These are phyloP conservation scores for Claviceps purpurea DNA, from an alignment of 2,329 filamentous ascomycete species.

Conservation along the genomic window DNA sequence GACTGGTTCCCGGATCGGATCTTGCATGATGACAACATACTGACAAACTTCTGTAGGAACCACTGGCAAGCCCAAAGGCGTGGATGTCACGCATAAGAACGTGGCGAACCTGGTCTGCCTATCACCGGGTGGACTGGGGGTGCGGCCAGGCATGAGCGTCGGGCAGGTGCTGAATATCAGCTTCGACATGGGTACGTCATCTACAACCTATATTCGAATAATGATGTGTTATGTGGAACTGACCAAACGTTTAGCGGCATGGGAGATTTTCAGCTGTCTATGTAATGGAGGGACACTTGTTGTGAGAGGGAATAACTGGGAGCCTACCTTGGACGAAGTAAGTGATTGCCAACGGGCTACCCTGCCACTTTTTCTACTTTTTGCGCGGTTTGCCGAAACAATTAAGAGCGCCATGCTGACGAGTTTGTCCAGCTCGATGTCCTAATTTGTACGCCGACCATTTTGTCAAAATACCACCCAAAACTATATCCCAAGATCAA, in stretches of 20 bases:
- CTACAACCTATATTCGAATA: background rate
- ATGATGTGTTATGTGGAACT: slow-evolving; percentile 2
- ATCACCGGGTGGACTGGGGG: slow-evolving; percentile 36
- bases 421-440: slow-evolving; percentile 28
- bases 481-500: slow-evolving; percentile 36
- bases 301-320: slow-evolving; percentile 37
- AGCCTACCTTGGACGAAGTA: slow-evolving; percentile 31
- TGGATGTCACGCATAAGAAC: slow-evolving; percentile 42
- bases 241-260: slow-evolving; percentile 31
- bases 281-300: slow-evolving; percentile 45
- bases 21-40: background rate
- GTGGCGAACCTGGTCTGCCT: slow-evolving; percentile 40
- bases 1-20: background rate
- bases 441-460: slow-evolving; percentile 41
- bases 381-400: no score
- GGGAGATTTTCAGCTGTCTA: slow-evolving; percentile 44
- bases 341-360: background rate
- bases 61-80: slow-evolving; percentile 44
- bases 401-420: background rate
- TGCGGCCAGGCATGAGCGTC: slow-evolving; percentile 35
- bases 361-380: background rate
- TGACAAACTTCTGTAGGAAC: slow-evolving; percentile 22
- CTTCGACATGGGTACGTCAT: slow-evolving; percentile 45
- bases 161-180: slow-evolving; percentile 43
- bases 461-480: slow-evolving; percentile 35